These are phyloP conservation scores for Aegilops umbellulata DNA, from an alignment of 176 grass and related monocot species.

Conservation along the genomic window DNA sequence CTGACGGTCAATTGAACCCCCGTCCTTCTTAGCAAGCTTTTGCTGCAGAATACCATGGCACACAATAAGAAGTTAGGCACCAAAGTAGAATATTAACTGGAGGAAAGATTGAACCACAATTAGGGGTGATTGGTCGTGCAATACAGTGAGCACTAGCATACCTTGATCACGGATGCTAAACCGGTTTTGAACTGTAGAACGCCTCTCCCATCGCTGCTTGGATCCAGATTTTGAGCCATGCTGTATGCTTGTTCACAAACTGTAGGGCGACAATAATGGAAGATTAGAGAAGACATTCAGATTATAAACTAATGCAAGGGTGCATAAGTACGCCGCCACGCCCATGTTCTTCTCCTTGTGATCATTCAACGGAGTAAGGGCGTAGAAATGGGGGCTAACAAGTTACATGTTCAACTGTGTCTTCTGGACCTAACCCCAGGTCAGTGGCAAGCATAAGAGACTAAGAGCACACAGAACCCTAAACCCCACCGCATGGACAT, in stretches of 20 bases:
- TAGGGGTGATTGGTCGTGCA: not conserved
- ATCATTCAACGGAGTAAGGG: not conserved
- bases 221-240: constrained; percentile 86
- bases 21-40: constrained; percentile 82
- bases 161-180: constrained; percentile 82
- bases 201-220: constrained; percentile 68
- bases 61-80: constrained; percentile 4
- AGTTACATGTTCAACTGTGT: not conserved
- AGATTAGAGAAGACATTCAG: not conserved
- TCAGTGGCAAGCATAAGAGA: not conserved
- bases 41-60: constrained; percentile 50
- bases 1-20: constrained; percentile 47
- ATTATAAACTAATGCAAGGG: not conserved
- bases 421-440: not conserved
- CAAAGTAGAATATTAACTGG: not conserved
- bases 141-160: constrained; percentile 24
- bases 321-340: not conserved
- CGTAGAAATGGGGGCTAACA: not conserved
- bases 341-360: not conserved
- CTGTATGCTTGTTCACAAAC: constrained; percentile 84
- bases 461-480: not conserved
- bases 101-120: not conserved
- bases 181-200: constrained; percentile 93
- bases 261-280: not conserved
- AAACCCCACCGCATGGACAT: not conserved